phyloP scores from a whole-genome alignment of 805 yeast species.

The Jamesozyma gamospora region DNA sequence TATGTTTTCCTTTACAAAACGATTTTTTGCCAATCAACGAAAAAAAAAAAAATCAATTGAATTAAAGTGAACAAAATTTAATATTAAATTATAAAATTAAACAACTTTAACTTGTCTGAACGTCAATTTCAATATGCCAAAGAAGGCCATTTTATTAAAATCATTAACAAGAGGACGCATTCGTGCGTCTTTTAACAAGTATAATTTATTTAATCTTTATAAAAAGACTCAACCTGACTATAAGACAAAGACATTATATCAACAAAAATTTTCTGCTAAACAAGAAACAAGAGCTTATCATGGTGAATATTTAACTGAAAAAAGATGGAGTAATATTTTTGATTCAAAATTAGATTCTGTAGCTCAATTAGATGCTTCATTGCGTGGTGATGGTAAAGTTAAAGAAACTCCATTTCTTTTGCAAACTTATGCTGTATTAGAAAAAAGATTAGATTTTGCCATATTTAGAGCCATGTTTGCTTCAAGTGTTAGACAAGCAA shows the following conservation, averaged over 20 bases:
- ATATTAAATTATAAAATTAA: not conserved
- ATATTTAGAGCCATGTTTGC: constrained; percentile 89
- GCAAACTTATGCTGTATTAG: constrained; percentile 83
- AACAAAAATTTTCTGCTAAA: constrained; percentile 87
- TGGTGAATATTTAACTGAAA: constrained; percentile 86
- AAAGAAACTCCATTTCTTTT: constrained; percentile 69
- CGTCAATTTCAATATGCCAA: too few relatives aligned
- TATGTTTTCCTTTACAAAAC: not conserved
- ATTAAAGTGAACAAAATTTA: not conserved
- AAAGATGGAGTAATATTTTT: constrained; percentile 66
- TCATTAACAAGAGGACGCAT: constrained; percentile 60
- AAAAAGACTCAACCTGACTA: constrained; percentile 53
- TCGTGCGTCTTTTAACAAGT: constrained; percentile 86
- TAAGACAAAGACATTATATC: constrained; percentile 62
- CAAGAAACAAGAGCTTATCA: constrained; percentile 90
- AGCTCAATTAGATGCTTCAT: constrained; percentile 77
- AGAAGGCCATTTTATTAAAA: constrained; percentile 47
- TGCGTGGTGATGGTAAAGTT: constrained; percentile 33
- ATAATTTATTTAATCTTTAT: constrained; percentile 78
- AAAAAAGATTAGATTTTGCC: constrained; percentile 83
- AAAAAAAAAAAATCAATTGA: not conserved
- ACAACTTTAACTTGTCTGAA: too few relatives aligned
- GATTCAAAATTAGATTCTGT: constrained; percentile 66
- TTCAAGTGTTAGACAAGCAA: constrained; percentile 85
- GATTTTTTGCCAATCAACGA: not conserved